Evolutionary conservation across 306 rosid genomes (phyloP).

Genomic region (Astragalus membranaceus): DNA sequence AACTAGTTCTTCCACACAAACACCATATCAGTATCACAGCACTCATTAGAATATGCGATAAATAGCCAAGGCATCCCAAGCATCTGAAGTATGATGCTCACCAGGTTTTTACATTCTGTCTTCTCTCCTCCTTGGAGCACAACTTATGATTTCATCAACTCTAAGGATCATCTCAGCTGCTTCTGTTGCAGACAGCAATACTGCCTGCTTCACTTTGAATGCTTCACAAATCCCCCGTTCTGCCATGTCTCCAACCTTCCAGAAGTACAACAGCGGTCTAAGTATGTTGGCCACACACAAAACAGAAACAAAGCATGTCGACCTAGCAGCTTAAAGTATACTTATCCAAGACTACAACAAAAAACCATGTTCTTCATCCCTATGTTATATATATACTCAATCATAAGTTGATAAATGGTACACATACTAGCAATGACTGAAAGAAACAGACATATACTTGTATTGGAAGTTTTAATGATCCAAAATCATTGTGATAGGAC

Average conservation of each 20-base stretch:
- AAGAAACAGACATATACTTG: not conserved
- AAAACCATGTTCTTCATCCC: not conserved
- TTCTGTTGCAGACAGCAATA: constrained; percentile 87
- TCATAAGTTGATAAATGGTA: not conserved
- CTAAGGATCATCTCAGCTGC: constrained; percentile 98
- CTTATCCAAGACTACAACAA: not conserved
- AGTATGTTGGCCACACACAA: not conserved
- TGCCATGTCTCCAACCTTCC: constrained; percentile 87
- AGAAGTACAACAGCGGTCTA: constrained; percentile 1
- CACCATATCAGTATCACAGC: not conserved
- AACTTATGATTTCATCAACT: constrained; percentile 95
- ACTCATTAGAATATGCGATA: not conserved
- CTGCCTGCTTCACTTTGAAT: constrained; percentile 90
- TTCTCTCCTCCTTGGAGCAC: constrained; percentile 96
- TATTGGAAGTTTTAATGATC: not conserved
- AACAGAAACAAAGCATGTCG: not conserved
- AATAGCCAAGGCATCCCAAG: not conserved
- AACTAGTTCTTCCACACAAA: constrained; percentile 3
- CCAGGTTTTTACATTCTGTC: constrained; percentile 61
- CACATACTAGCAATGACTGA: not conserved
- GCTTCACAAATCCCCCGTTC: constrained; percentile 72
- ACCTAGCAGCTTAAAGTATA: not conserved
- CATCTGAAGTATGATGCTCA: not conserved
- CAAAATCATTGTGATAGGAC: not conserved
- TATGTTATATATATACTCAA: not conserved